A percentile compares a stretch with the other conserved stretches of the same genome.
phyloP scores from a whole-genome alignment of 768 basidiomycete genomes.

The Tremella yokohamensis region DNA sequence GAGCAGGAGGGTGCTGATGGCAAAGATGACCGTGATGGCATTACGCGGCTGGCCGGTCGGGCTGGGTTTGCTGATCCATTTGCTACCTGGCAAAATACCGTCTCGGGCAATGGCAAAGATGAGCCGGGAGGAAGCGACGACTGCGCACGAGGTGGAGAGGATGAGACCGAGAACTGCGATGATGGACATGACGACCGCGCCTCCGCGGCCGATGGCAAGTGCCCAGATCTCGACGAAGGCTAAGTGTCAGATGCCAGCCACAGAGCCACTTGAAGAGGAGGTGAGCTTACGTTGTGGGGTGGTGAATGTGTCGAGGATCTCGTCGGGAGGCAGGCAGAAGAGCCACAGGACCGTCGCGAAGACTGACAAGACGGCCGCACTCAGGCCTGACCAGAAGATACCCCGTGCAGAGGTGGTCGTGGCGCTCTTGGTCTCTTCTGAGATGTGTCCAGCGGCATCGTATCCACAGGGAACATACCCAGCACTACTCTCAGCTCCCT shows the following conservation, averaged over 20 bases:
- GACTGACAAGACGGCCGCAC: conserved; percentile 1
- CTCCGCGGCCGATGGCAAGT: conserved; percentile 72
- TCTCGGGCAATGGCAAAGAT: conserved; percentile 93
- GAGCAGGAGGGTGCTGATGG: conserved; percentile 70
- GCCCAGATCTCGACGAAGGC: conserved; percentile 83
- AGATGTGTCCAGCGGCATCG: conserved; percentile 81
- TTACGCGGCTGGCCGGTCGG: conserved; percentile 69
- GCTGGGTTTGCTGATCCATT: conserved; percentile 77
- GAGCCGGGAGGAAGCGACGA: conserved; percentile 82
- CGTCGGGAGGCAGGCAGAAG: conserved; percentile 76
- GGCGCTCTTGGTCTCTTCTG: conserved; percentile 83
- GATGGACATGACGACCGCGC: conserved; percentile 80
- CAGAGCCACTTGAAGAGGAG: too few species aligned
- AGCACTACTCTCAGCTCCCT: conserved; percentile 57
- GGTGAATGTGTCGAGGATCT: conserved; percentile 67
- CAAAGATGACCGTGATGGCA: conserved; percentile 80
- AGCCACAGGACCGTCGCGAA: conserved; percentile 70
- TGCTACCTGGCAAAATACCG: conserved; percentile 76
- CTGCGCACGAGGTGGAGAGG: conserved; percentile 78
- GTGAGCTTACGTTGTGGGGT: conserved; percentile 64
- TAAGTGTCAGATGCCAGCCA: too few species aligned
- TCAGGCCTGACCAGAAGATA: conserved; percentile 68
- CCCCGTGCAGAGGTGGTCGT: conserved; percentile 78
- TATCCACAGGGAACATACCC: conserved; percentile 58
- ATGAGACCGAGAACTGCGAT: conserved; percentile 81